Percentiles rank a stretch among this genome's conserved stretches.
Evolutionary conservation across 2,329 filamentous ascomycete species (phyloP).

Genomic region (Setomelanomma holmii): DNA sequence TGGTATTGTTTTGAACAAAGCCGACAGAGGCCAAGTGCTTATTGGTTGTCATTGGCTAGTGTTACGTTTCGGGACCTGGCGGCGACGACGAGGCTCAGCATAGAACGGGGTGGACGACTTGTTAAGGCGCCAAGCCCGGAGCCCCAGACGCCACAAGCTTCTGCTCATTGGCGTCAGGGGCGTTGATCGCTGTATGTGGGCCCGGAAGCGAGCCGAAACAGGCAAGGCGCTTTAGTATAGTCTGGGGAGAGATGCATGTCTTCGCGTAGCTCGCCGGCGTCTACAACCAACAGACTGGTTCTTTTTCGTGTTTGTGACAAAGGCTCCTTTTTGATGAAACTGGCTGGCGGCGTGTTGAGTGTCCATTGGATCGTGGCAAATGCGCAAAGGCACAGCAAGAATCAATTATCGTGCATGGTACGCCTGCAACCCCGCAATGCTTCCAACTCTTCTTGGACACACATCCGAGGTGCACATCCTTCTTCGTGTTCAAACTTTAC

Average conservation of each 20-base stretch:
- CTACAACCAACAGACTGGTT: slow-evolving; percentile 5
- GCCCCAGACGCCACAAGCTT: slow-evolving; percentile 27
- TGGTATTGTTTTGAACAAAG: slow-evolving; percentile 28
- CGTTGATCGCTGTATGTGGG: slow-evolving; percentile 20
- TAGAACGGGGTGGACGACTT: slow-evolving; percentile 18
- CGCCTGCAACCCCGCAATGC: slow-evolving; percentile 21
- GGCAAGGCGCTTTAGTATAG: slow-evolving; percentile 23
- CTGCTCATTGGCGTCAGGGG: slow-evolving; percentile 23
- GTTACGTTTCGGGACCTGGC: slow-evolving; percentile 24
- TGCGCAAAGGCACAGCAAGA: not conserved
- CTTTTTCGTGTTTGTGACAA: not conserved
- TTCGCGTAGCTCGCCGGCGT: slow-evolving; percentile 7
- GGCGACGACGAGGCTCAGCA: slow-evolving; percentile 15
- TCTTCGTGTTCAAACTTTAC: slow-evolving; percentile 6
- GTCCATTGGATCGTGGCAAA: slow-evolving; percentile 8
- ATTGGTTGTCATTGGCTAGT: slow-evolving; percentile 24
- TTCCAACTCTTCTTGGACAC: slow-evolving; percentile 29
- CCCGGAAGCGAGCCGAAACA: slow-evolving; percentile 25
- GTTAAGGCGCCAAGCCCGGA: slow-evolving; percentile 29
- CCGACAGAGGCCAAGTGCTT: slow-evolving; percentile 5
- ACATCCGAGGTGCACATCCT: slow-evolving; percentile 20
- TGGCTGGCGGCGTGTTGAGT: not conserved
- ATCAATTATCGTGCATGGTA: slow-evolving; percentile 12
- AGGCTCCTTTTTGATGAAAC: not conserved
- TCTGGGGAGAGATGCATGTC: slow-evolving; percentile 30